Base-by-base conservation (phyloP, 441 rosid species). In the Adansonia grandidieri region DNA sequence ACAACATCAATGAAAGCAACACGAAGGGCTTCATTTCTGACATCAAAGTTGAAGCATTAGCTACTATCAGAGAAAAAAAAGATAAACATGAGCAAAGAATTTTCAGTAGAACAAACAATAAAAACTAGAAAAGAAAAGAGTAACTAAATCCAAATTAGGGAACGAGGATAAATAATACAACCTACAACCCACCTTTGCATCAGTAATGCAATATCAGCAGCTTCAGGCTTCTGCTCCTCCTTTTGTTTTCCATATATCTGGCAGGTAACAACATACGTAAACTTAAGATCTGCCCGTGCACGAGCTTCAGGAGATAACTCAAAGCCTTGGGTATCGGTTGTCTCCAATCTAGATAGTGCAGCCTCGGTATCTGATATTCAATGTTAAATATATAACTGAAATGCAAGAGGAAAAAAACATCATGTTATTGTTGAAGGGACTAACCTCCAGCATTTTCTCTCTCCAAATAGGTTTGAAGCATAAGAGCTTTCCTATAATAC, bases 241-340 rank as follows among this genome's bases (percentile, higher is more conserved):
- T 97, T 97, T 85, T 97, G 99, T 84, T 89, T 93, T 75, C 99
- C 99, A 85, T 97, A 97, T 81, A 97, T 95, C 84, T 97, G 99
- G 81, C 99, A 95, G 54, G 99, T 93, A 78, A 97, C 93, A 24
- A 93, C 98, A 69, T 97, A 97, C 0, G 99, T 97, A 73, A 95
- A 97, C 87, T 97, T 97, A 48, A 97, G 73, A 87, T 93, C 98
- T 71, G 97, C 97, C 73, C 88, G 92, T 6, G 97, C 98, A 83
- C 98, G 87, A 75, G 98, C 97, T 84, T 90, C 96, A 76, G 97
- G 99, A 68, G 97, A 93, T 85, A 92, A 87, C 82, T 94, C 98
- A 80, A 92, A 97, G 42, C 99, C 98, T 81, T 69, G 87, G 83
- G 94, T 83, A 77, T 93, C 91, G 50, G 89, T 81, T 57, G 85